phyloP scores from a whole-genome alignment of 768 basidiomycete genomes.

The Phylloporus rhodoxanthus region DNA sequence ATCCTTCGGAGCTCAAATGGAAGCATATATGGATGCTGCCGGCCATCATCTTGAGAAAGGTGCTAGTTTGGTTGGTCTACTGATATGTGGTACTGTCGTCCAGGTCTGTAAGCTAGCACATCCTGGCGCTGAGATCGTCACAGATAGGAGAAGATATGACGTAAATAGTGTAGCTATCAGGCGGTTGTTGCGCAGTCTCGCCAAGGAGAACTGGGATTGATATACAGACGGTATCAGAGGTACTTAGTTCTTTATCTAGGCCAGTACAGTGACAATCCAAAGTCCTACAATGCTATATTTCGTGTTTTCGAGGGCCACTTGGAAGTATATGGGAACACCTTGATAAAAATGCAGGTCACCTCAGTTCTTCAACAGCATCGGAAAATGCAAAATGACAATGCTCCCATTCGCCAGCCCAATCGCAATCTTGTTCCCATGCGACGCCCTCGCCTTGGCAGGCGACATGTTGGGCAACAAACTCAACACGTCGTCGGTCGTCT shows the following conservation, averaged over 20 bases:
- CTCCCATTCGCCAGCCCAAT: slow-evolving; percentile 28
- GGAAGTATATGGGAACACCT: too few species aligned
- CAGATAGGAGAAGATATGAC: too few species aligned
- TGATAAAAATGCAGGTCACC: too few species aligned
- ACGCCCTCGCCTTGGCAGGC: slow-evolving; percentile 19
- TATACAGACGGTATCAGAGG: too few species aligned
- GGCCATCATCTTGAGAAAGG: not conserved
- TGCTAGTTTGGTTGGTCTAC: not conserved
- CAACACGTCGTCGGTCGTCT: slow-evolving; percentile 9
- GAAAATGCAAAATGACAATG: slow-evolving; percentile 25
- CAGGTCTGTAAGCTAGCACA: not conserved
- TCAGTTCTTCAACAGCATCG: slow-evolving; percentile 4
- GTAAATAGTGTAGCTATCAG: too few species aligned
- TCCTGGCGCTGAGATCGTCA: not conserved
- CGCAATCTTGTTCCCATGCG: slow-evolving; percentile 18
- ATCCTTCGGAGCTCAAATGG: not conserved
- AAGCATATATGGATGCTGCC: not conserved
- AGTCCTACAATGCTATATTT: too few species aligned
- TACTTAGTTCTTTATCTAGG: too few species aligned
- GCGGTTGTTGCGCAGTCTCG: too few species aligned
- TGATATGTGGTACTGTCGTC: not conserved
- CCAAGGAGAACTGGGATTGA: too few species aligned
- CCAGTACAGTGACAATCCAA: too few species aligned
- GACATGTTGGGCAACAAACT: slow-evolving; percentile 28
- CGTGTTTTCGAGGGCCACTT: too few species aligned